Evolutionary conservation across 1,284 basidiomycete genomes (phyloP), one percentile per base, ranked within the genome.

Genomic region (Heterobasidion parviporum): DNA sequence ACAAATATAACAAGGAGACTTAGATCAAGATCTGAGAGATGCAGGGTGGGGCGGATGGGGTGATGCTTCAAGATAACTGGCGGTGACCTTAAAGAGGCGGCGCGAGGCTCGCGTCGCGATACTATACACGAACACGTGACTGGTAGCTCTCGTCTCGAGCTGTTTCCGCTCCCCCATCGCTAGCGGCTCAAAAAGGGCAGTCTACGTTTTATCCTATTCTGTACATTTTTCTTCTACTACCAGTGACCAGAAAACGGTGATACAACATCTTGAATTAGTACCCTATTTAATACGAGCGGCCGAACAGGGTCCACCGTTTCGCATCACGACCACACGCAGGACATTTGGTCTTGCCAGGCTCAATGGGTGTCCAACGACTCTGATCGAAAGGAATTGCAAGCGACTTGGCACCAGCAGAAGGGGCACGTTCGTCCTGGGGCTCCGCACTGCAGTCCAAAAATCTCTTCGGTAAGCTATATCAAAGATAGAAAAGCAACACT

Each of bases 381-480:
- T 99, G 96, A 68, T 98, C 92, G 69, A 96, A 96, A 15, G 97
- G 96, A 76, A 99, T 98, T 65, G 90, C 92, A 10, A 99, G 85
- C 6, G 93, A 94, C 73, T 99, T 99, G 60, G 97, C 97, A 54
- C 96, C 96, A 36, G 96, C 94, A n/a, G 93, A 96, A 0, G 96
- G 97, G 18, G 95, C 95, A 38, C 92, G 87, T 68, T 94, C 92
- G 67, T 98, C 94, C 65, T 91, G 87, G 20, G 89, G 89, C 67
- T 89, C 92, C 54, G 89, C 74, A 57, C 90, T 91, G 63, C 57
- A 15, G 53, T n/a, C 36, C 41, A 55, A 58, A 56, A 57, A 16
- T 38, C 9, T 33, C 57, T 18, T 61, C 45, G 62, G 58, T 59
- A 51, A 53, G 34, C 47, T 54, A 54, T 50, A 20, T 35, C 15